A percentile compares a stretch with the other conserved stretches of the same genome.
phyloP scores from a whole-genome alignment of 805 yeast species.

The Groenewaldozyma salmanticensis region DNA sequence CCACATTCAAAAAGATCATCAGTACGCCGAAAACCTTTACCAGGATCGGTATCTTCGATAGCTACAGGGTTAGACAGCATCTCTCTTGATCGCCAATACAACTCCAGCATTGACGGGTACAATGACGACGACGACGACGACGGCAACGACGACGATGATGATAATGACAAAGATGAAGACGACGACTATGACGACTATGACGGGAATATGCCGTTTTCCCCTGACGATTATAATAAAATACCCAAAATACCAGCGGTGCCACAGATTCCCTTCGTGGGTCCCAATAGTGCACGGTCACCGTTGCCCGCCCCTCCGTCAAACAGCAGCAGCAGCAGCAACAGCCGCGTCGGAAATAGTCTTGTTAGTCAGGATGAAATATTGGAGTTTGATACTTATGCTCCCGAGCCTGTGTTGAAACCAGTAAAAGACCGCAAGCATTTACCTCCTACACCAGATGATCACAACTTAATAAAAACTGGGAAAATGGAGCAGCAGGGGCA shows the following conservation, averaged over 20 bases:
- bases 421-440: slow-evolving; percentile 3
- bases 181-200: slow-evolving; percentile 6
- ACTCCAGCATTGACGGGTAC: not conserved
- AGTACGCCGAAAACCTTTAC: not conserved
- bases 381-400: slow-evolving; percentile 18
- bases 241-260: not conserved
- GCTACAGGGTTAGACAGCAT: not conserved
- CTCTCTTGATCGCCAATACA: not conserved
- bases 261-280: too few species aligned
- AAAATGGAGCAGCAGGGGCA: not conserved
- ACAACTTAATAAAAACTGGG: not conserved
- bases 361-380: slow-evolving; percentile 11
- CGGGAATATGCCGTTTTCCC: slow-evolving; percentile 16
- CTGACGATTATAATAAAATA: slow-evolving; percentile 13
- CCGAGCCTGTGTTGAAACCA: slow-evolving; percentile 16
- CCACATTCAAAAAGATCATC: too few species aligned
- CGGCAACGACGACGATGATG: not conserved
- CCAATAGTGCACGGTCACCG: not conserved
- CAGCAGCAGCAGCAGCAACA: not conserved
- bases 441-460: slow-evolving; percentile 12
- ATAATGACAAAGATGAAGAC: too few species aligned
- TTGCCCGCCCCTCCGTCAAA: not conserved
- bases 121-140: not conserved
- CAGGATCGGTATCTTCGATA: not conserved
- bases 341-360: too few species aligned